Evolutionary conservation across 495 filamentous ascomycete genomes (phyloP).

Genomic region (Xylaria curta): DNA sequence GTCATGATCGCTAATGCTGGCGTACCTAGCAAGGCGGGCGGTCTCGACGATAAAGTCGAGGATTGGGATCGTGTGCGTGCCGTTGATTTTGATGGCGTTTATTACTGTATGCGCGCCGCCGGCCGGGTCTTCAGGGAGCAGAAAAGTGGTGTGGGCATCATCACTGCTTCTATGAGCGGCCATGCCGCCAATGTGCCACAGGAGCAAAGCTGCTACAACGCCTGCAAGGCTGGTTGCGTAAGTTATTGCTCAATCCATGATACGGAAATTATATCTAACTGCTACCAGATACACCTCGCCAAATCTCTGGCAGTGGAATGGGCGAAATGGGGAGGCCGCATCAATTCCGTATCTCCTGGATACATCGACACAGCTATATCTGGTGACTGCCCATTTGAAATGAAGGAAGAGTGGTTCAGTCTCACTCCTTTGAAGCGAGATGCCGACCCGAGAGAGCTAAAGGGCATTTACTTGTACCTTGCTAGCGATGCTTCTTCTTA

Average conservation of each 20-base stretch:
- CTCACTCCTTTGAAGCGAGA: conserved; percentile 76
- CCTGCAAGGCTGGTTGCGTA: conserved; percentile 70
- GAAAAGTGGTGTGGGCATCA: conserved; percentile 65
- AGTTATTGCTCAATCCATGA: not conserved
- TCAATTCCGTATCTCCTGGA: conserved; percentile 74
- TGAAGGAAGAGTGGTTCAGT: conserved; percentile 71
- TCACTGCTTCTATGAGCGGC: conserved; percentile 71
- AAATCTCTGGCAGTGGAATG: conserved; percentile 71
- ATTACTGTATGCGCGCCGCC: conserved; percentile 72
- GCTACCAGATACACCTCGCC: conserved; percentile 64
- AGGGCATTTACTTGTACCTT: conserved; percentile 76
- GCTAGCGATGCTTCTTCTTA: conserved; percentile 73
- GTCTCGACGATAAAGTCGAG: conserved; percentile 68
- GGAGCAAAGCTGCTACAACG: conserved; percentile 82
- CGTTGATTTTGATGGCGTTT: conserved; percentile 67
- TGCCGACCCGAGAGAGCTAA: conserved; percentile 70
- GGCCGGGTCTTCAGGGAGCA: conserved; percentile 69
- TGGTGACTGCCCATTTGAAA: conserved; percentile 67
- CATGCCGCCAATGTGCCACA: conserved; percentile 81
- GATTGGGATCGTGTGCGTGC: conserved; percentile 73
- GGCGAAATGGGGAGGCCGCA: conserved; percentile 70
- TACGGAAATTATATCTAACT: not conserved
- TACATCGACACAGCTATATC: conserved; percentile 82
- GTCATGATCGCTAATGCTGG: conserved; percentile 80
- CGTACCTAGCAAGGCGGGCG: conserved; percentile 65